These are phyloP conservation scores for Cornus florida DNA, from an alignment of 148 eudicot genomes.

Conservation along the genomic window DNA sequence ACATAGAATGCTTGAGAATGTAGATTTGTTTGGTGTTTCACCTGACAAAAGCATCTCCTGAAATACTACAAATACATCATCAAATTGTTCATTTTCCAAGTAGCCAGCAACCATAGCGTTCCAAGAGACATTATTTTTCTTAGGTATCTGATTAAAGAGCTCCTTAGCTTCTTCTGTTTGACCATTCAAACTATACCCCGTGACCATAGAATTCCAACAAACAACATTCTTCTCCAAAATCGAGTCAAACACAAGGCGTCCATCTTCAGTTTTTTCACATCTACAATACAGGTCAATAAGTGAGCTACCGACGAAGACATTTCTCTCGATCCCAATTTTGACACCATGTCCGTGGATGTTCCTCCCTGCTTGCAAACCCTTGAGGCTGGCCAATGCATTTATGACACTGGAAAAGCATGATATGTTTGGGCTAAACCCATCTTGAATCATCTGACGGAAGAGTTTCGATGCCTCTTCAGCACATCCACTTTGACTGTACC, in stretches of 20 bases:
- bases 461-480: slow-evolving; percentile 40
- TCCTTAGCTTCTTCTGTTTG: slow-evolving; percentile 34
- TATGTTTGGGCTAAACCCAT: slow-evolving; percentile 32
- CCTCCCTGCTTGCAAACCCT: slow-evolving; percentile 39
- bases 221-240: slow-evolving; percentile 38
- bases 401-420: slow-evolving; percentile 50
- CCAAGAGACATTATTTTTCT: slow-evolving; percentile 48
- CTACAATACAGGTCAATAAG: slow-evolving; percentile 41
- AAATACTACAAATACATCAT: slow-evolving; percentile 32
- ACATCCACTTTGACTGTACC: slow-evolving; percentile 48
- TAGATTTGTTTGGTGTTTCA: slow-evolving; percentile 31
- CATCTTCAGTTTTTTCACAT: slow-evolving; percentile 35
- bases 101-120: slow-evolving; percentile 47
- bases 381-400: slow-evolving; percentile 40
- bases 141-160: slow-evolving; percentile 40
- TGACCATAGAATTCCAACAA: slow-evolving; percentile 49
- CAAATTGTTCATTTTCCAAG: slow-evolving; percentile 32
- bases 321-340: slow-evolving; percentile 32
- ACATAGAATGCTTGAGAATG: slow-evolving; percentile 37
- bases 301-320: slow-evolving; percentile 35
- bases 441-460: slow-evolving; percentile 35
- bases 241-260: slow-evolving; percentile 32
- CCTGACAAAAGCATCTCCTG: slow-evolving; percentile 37
- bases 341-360: slow-evolving; percentile 36
- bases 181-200: slow-evolving; percentile 49